Evolutionary conservation across 208 protist species (phyloP), one percentile per base, ranked within the genome.

Genomic region (Herpetomonas muscarum): DNA sequence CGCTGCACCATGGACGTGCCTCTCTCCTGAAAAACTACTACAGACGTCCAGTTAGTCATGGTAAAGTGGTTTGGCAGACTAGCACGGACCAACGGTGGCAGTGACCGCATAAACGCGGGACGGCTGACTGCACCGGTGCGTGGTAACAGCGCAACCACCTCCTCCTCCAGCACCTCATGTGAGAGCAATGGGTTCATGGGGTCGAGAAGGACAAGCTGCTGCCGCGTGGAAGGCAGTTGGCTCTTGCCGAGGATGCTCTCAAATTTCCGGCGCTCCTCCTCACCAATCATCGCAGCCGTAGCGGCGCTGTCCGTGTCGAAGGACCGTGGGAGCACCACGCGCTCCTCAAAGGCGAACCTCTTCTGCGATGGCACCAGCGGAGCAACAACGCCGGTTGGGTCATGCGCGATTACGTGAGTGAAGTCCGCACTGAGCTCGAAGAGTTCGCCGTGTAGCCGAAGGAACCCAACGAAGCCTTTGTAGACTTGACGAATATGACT

Each of bases 401-500:
- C 82, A 58, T 94, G 85, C 3, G 83, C 80, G 42, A 94, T 92
- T 59, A 94, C 78, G 57, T 90, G 68, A 26, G 64, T 34, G 41
- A 88, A 67, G 50, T 94, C 85, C 21, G 28, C 55, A 55, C 82
- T 90, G 4, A 94, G 37, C 61, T 90, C 77, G 56, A 94, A 92
- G 10, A 92, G 25, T 55, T 86, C 76, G 3, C 88, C 88, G 61
- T 94, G 88, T 25, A 92, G 76, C 17, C 88, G 81, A 26, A 94
- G 67, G 67, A 92, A 94, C 36, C 82, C 79, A 1, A 86, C 80
- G 1, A 94, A 60, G 9, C 85, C 85, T 19, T 75, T 73, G 61
- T 85, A 92, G n/a, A 46, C 51, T 0, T 60, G 63, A 0, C 81
- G 71, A 24, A 94, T 46, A 12, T 54, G 30, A 42, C 54, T 65